Percentiles rank a stretch among this genome's conserved stretches.
Conservation (phyloP, 2,329 filamentous ascomycete species). For the Scedosporium boydii region DNA sequence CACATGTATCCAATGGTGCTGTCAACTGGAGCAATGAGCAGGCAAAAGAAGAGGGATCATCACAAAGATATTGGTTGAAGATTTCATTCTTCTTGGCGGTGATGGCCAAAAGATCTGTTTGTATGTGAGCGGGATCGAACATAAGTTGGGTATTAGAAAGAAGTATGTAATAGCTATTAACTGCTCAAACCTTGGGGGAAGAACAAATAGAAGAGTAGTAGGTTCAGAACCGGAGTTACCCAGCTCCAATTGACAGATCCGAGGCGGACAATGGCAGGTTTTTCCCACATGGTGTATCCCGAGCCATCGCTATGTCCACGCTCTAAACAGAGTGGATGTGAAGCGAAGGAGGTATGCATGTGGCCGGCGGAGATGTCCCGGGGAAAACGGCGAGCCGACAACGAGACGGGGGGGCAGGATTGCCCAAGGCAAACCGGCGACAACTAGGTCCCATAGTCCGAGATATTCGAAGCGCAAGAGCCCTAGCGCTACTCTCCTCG, state of each 20-base stretch:
- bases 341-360: neutral
- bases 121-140: neutral
- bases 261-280: neutral
- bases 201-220: too few relatives aligned
- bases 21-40: neutral
- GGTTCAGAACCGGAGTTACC: neutral
- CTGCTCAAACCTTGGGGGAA: too few relatives aligned
- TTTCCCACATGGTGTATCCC: neutral
- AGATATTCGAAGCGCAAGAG: neutral
- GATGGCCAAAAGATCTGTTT: neutral
- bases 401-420: neutral
- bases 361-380: neutral
- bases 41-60: neutral
- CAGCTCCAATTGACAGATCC: neutral
- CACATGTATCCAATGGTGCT: neutral
- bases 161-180: neutral
- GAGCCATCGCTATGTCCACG: neutral
- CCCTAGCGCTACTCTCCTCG: neutral
- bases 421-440: too few relatives aligned
- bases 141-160: neutral
- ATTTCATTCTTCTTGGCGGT: neutral
- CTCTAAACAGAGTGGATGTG: neutral
- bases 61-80: neutral
- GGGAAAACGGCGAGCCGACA: neutral
- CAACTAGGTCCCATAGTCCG: neutral